Conservation (phyloP, 176 grass and related monocot species). For the Luzula sylvatica region DNA sequence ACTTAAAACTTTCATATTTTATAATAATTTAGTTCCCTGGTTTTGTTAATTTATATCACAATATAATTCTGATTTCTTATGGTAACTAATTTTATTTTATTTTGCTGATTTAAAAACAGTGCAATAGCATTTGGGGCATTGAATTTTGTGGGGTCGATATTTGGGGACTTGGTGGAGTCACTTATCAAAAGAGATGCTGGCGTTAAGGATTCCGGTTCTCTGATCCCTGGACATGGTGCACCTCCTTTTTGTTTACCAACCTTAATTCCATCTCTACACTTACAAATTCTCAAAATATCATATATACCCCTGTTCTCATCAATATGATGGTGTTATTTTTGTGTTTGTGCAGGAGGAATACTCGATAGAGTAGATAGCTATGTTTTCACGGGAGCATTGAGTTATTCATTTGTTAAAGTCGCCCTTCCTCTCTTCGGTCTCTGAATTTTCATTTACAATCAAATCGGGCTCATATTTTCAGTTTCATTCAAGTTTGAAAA, state of each 20-base stretch:
- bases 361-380: conserved; percentile 98
- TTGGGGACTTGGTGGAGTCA: conserved; percentile 88
- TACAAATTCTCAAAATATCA: background rate
- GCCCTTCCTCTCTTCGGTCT: conserved; percentile 56
- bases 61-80: conserved; percentile 1
- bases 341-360: conserved; percentile 63
- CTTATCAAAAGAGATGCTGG: conserved; percentile 93
- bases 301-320: background rate
- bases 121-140: conserved; percentile 72
- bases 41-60: no score
- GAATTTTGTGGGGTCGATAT: conserved; percentile 80
- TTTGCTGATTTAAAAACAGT: conserved; percentile 33
- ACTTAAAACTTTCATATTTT: no score
- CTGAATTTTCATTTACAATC: conserved; percentile 22
- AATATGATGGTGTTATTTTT: no score
- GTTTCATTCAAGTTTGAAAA: conserved; percentile 5
- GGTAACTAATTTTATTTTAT: conserved; percentile 9
- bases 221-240: conserved; percentile 94
- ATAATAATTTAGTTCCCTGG: no score
- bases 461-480: background rate
- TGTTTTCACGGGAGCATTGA: conserved; percentile 88
- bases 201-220: conserved; percentile 93
- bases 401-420: conserved; percentile 93
- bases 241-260: conserved; percentile 4
- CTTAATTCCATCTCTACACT: background rate